Percentiles rank a stretch among this genome's conserved stretches.
Evolutionary conservation across 306 rosid genomes (phyloP).

Genomic region (Rubus idaeus): DNA sequence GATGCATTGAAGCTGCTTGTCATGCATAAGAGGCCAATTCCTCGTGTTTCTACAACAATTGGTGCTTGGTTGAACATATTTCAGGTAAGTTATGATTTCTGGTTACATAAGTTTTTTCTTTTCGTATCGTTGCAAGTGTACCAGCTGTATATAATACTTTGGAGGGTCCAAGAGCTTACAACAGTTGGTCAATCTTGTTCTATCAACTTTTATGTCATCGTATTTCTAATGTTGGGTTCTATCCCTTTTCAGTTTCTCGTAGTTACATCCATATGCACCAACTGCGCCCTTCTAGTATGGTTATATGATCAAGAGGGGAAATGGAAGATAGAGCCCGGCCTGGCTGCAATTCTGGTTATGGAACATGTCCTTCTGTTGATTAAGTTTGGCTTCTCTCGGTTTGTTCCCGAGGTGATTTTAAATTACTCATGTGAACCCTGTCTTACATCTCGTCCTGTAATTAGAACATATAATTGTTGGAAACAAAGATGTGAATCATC

Average conservation of each 20-base stretch:
- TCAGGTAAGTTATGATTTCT: slow-evolving; percentile 57
- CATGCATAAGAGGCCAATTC: slow-evolving; percentile 80
- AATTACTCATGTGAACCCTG: neutral
- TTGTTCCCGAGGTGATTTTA: slow-evolving; percentile 73
- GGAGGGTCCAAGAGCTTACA: neutral
- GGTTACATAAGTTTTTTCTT: neutral
- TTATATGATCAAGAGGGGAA: slow-evolving; percentile 85
- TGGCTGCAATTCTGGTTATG: slow-evolving; percentile 85
- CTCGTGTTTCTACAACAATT: slow-evolving; percentile 76
- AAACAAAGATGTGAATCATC: neutral
- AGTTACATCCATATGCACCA: slow-evolving; percentile 88
- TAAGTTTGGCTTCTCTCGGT: slow-evolving; percentile 86
- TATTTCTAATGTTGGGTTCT: slow-evolving; percentile 25
- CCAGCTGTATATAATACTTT: slow-evolving; percentile 1
- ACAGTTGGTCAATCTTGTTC: neutral
- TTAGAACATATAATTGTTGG: neutral
- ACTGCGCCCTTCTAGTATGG: slow-evolving; percentile 92
- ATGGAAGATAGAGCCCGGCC: slow-evolving; percentile 97
- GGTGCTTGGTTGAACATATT: slow-evolving; percentile 99
- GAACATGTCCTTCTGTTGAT: slow-evolving; percentile 82
- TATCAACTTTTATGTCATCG: neutral
- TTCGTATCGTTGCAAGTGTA: neutral
- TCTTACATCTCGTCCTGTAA: slow-evolving; percentile 6
- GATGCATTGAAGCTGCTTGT: slow-evolving; percentile 92
- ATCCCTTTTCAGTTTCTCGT: slow-evolving; percentile 64